Evolutionary conservation across 495 filamentous ascomycete species (phyloP), one percentile per base, ranked within the genome.

Genomic region (Polyplosphaeria fusca): DNA sequence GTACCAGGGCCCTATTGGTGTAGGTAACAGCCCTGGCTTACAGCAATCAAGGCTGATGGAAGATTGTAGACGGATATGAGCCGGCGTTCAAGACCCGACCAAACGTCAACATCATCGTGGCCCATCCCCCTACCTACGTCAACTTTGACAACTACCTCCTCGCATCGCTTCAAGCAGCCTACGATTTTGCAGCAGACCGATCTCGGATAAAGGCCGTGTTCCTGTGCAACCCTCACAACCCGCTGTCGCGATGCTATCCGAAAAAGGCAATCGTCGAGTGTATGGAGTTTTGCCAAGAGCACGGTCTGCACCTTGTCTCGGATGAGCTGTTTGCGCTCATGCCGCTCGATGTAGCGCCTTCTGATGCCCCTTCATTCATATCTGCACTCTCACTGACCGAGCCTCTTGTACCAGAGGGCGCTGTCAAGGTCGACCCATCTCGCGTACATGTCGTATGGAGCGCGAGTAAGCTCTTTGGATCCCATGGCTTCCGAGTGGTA

Each of bases 181-280:
- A 57, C 47, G 43, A 52, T 42, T 56, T 57, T 18, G 28, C 59
- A 7, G 52, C 49, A 4, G 48, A 63, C 13, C 32, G 38, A 37
- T 47, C 52, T 7, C 52, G 53, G 5, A 76, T 83, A 26, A 71
- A 63, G 32, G 82, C 74, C 3, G 46, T 85, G 23, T 68, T 84
- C 38, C 67, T 86, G 7, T 79, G 78, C 58, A 78, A 83, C 58
- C 83, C 83, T 1, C 79, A 84, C 28, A 86, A 86, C 62, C 82
- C 83, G 0, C 70, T 83, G 0, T 78, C 82, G 37, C 63, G 63
- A 41, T 85, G 81, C 66, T 86, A 84, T 55, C 62, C 79, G 0
- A 69, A 64, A 14, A 70, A 79, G 13, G 71, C 72, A 0, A 55
- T 86, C 0, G 56, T 73, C 9, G 70, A 57, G 16, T 65, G 81